Base-by-base conservation (phyloP, 2,329 filamentous ascomycete genomes). In the Ophiocordyceps robertsii region DNA sequence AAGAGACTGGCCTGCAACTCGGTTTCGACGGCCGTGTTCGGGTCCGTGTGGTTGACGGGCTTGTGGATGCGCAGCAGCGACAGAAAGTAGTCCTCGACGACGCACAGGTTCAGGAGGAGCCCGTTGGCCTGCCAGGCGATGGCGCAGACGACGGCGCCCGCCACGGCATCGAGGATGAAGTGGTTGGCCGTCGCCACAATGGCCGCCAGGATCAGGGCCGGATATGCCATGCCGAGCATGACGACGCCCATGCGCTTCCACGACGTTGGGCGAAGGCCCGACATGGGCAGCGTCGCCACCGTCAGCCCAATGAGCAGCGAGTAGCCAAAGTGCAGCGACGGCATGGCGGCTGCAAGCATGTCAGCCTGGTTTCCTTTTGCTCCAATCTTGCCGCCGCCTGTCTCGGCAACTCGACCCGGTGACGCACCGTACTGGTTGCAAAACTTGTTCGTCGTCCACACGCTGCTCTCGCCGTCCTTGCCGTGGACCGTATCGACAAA, bases 161-260 rank as follows among this genome's bases (percentile, higher is more conserved):
- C 82, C 2, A 84, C 71, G 0, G 82, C 81, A 55, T 85, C 82
- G 7, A 85, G 70, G 39, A 84, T 69, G 56, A 84, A 82, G 58
- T 85, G 81, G 56, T 85, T 85, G 38, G 81, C 81, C 0, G 81
- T 84, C 3, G 81, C 75, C 21, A 84, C 68, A 49, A 85, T 84
- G 24, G 79, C 80, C 9, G 74, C 66, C 6, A 84, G 61, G 46
- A 86, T 85, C 24, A 73, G 65, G 6, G 71, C 56, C 1, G 82
- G 81, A 52, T 86, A 86, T 4, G 72, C 58, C 52, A 80, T 66
- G 36, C 80, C 82, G 16, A 75, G 45, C 1, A 60, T 43, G 21
- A 64, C 54, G 36, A 69, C 60, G 14, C 54, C 51, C 7, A 65
- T 46, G 2, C 80, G 72, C 42, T 69, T 67, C 63, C 69, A 71